Evolutionary conservation across 2,329 filamentous ascomycete species (phyloP).

Genomic region (Sporothrix mexicana): DNA sequence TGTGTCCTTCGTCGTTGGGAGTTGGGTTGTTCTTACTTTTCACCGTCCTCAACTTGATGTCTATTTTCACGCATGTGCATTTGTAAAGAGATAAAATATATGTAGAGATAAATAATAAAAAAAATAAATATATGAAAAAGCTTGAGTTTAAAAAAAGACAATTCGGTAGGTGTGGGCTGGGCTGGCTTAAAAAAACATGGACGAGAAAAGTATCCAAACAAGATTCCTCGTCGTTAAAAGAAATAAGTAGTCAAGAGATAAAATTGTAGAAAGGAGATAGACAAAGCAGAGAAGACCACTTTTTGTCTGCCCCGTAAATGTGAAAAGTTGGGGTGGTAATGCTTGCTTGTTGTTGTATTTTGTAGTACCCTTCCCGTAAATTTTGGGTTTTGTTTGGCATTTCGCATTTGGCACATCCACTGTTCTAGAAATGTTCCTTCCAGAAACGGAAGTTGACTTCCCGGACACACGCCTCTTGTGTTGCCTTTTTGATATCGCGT

Average conservation of each 20-base stretch:
- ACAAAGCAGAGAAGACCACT: not conserved
- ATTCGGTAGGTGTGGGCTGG: not conserved
- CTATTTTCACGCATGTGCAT: not conserved
- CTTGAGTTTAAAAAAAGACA: constrained; percentile 5
- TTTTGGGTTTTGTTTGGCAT: not conserved
- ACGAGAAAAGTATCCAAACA: constrained; percentile 18
- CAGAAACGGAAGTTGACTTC: constrained; percentile 96
- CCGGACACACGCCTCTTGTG: constrained; percentile 71
- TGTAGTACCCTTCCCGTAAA: not conserved
- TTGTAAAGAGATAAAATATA: not conserved
- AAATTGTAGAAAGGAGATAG: not conserved
- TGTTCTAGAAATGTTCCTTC: constrained; percentile 84
- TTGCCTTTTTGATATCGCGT: constrained; percentile 82
- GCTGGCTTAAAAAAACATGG: constrained; percentile 11
- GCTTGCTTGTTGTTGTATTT: not conserved
- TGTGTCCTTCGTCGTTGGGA: not conserved
- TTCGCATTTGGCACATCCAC: not conserved
- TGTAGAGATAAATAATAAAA: not conserved
- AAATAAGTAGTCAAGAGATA: not conserved
- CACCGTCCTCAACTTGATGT: not conserved
- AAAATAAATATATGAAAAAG: constrained; percentile 9
- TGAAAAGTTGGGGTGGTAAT: not conserved
- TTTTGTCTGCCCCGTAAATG: not conserved
- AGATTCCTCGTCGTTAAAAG: constrained; percentile 7
- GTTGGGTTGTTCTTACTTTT: not conserved